Conservation (phyloP, 768 basidiomycete genomes). For the Flagelloscypha sp. region DNA sequence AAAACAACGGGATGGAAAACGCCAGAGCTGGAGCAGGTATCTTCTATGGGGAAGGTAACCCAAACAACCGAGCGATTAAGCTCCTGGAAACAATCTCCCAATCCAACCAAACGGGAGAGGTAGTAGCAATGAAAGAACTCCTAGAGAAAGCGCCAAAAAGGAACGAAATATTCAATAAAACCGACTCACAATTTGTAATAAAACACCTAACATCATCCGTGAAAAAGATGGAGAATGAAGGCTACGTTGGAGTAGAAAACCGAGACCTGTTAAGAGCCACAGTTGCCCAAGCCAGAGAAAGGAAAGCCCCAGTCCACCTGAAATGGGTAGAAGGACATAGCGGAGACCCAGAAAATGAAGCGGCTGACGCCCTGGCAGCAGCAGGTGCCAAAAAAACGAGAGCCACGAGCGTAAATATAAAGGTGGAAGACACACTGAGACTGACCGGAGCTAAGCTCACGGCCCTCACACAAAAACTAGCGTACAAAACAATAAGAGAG, state of each 20-base stretch:
- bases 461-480: neutral
- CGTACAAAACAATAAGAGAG: constrained; percentile 1
- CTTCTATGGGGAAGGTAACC: constrained; percentile 4
- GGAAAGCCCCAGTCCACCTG: constrained; percentile 1
- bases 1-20: no score
- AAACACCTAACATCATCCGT: constrained; percentile 3
- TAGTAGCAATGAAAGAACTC: constrained; percentile 1
- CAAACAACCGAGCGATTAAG: constrained; percentile 2
- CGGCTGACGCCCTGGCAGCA: constrained; percentile 5
- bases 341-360: constrained; percentile 4
- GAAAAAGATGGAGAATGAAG: constrained; percentile 5
- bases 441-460: neutral
- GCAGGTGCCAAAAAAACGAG: neutral
- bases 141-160: neutral
- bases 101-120: constrained; percentile 4
- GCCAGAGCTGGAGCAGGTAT: constrained; percentile 4
- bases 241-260: constrained; percentile 3
- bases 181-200: constrained; percentile 1
- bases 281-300: constrained; percentile 1
- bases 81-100: no score
- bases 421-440: neutral
- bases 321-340: constrained; percentile 8
- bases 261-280: constrained; percentile 2
- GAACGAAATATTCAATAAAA: neutral
- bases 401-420: neutral